Conservation (phyloP, 2,329 filamentous ascomycete species). For the Diplodia mutila region DNA sequence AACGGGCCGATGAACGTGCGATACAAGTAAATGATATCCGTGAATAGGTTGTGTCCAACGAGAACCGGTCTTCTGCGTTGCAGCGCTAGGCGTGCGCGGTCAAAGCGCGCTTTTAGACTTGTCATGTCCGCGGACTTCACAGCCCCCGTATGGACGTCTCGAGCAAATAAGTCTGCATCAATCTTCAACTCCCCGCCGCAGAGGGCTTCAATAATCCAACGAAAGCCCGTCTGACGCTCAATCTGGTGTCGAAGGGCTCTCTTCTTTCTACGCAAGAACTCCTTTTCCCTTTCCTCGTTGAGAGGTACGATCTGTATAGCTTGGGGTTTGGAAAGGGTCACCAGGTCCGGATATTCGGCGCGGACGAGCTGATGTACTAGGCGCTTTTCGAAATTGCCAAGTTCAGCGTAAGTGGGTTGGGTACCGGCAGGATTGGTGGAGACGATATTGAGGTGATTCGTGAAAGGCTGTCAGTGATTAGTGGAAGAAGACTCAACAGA, state of each 20-base stretch:
- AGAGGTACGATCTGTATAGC: slow-evolving; percentile 49
- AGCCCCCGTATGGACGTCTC: slow-evolving; percentile 40
- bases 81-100: slow-evolving; percentile 48
- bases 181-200: slow-evolving; percentile 44
- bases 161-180: slow-evolving; percentile 43
- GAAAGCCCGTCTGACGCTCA: slow-evolving; percentile 50
- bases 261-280: slow-evolving; percentile 37
- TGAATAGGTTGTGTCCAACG: slow-evolving; percentile 68
- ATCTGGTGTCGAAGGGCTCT: slow-evolving; percentile 1
- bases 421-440: slow-evolving; percentile 35
- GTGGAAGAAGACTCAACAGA: background rate
- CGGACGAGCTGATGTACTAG: slow-evolving; percentile 69
- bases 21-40: slow-evolving; percentile 67
- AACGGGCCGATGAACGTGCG: slow-evolving; percentile 63
- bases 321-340: slow-evolving; percentile 47
- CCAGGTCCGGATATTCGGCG: slow-evolving; percentile 58
- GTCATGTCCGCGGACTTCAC: slow-evolving; percentile 41
- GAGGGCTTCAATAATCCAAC: slow-evolving; percentile 56
- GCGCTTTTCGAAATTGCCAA: slow-evolving; percentile 61
- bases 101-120: slow-evolving; percentile 43
- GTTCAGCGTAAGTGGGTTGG: slow-evolving; percentile 27
- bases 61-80: slow-evolving; percentile 55
- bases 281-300: slow-evolving; percentile 50
- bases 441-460: slow-evolving; percentile 35
- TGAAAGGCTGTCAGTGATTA: slow-evolving; percentile 46